A percentile compares a stretch with the other conserved stretches of the same genome.
phyloP scores from a whole-genome alignment of 371 early-diverging fungal species.

The Saksenaea vasiformis region DNA sequence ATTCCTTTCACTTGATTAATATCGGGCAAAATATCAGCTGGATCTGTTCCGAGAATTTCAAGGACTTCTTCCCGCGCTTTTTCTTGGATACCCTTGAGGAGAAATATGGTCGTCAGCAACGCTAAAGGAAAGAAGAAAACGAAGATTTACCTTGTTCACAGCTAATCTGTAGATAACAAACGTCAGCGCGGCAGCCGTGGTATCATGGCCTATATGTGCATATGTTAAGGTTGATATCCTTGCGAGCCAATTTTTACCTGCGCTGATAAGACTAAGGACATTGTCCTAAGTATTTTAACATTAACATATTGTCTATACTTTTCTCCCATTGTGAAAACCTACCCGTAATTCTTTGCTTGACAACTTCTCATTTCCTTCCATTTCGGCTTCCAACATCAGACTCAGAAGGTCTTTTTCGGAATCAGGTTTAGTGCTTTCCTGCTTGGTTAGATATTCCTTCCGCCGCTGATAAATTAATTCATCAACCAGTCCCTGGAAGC shows the following conservation, averaged over 20 bases:
- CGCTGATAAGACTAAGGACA: constrained; percentile 32
- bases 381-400: constrained; percentile 39
- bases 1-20: constrained; percentile 16
- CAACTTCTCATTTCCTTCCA: constrained; percentile 21
- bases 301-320: constrained; percentile 1
- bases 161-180: constrained; percentile 25
- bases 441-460: constrained; percentile 15
- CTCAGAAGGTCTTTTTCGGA: constrained; percentile 46
- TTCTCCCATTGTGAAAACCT: background rate
- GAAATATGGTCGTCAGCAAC: background rate
- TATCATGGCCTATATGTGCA: constrained; percentile 20
- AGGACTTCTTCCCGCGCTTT: constrained; percentile 31
- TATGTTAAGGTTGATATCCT: constrained; percentile 13
- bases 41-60: constrained; percentile 20
- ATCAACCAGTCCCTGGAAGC: constrained; percentile 32
- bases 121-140: background rate
- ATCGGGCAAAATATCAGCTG: constrained; percentile 15
- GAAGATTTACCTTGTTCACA: constrained; percentile 22
- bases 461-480: constrained; percentile 38
- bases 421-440: constrained; percentile 12
- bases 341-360: constrained; percentile 34
- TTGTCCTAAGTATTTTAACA: constrained; percentile 16
- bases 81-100: constrained; percentile 21
- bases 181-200: constrained; percentile 20
- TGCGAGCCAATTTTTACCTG: constrained; percentile 3